Base-by-base conservation (phyloP, 2,329 filamentous ascomycete species). In the Cadophora malorum region DNA sequence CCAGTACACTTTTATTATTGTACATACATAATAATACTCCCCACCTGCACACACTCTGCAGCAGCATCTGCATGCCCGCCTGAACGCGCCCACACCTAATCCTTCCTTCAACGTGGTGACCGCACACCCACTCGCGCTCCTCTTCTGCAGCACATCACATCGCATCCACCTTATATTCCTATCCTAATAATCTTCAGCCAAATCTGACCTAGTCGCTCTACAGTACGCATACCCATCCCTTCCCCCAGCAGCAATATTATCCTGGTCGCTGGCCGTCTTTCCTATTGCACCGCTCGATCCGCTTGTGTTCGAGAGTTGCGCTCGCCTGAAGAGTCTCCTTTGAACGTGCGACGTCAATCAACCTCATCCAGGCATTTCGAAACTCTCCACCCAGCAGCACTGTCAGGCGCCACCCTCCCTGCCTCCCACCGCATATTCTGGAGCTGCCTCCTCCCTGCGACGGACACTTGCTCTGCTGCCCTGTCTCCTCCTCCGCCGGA, bases 311-410 rank as follows among this genome's bases (percentile, higher is more conserved):
- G 70, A 72, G 68, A 71, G 41, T 68, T 59, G 33, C 33, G 56
- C 61, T 71, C 70, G 73, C 70, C 72, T 74, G 73, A 72, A 72
- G 64, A 38, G 31, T 52, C 31, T 31, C 49, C 33, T 28, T 50
- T 49, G 70, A 73, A 76, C 68, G 73, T 76, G 75, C 75, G 75
- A 77, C 75, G 69, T 71, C 68, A 73, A 72, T 72, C 72, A 71
- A 69, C 71, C 68, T 72, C 62, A 47, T 65, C 72, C 68, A 69
- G 67, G 69, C 71, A 75, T 71, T 73, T 69, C 71, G 72, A 76
- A 75, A 74, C 73, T 65, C 70, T 52, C 59, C 63, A 73, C 45
- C 45, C 45, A 49, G 45, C 45, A 21, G 45, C 45, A 49, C 45
- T 21, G 45, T 49, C 45, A 49, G 45, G 45, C 45, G 45, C 45